Evolutionary conservation across 495 filamentous ascomycete genomes (phyloP).

Genomic region (Apodospora peruviana): DNA sequence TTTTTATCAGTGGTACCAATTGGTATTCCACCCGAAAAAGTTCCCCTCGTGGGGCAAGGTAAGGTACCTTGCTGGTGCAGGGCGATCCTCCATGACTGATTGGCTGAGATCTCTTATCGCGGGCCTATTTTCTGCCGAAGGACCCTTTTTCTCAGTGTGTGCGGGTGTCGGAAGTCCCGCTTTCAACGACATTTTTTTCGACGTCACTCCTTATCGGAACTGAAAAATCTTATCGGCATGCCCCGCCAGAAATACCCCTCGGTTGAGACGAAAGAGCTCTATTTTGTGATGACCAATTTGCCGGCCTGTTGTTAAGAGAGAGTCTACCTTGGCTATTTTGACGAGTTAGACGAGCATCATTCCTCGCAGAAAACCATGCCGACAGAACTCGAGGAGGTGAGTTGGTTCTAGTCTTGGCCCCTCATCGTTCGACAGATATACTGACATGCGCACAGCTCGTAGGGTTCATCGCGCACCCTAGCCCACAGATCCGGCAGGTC

Average conservation of each 20-base stretch:
- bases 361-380: too few species aligned
- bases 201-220: not conserved
- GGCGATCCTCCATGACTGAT: slow-evolving; percentile 14
- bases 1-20: too few species aligned
- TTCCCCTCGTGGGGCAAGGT: slow-evolving; percentile 20
- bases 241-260: slow-evolving; percentile 15
- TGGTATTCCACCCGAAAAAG: slow-evolving; percentile 20
- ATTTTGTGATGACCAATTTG: too few species aligned
- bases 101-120: not conserved
- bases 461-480: slow-evolving; percentile 85
- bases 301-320: too few species aligned
- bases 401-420: not conserved
- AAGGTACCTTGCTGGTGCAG: slow-evolving; percentile 11
- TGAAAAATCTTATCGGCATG: not conserved
- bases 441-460: slow-evolving; percentile 56
- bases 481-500: slow-evolving; percentile 67
- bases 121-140: slow-evolving; percentile 15
- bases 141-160: not conserved
- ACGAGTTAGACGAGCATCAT: too few species aligned
- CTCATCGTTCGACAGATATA: slow-evolving; percentile 8
- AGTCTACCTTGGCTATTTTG: too few species aligned
- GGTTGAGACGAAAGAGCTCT: not conserved
- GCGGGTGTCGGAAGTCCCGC: not conserved
- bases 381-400: slow-evolving; percentile 76
- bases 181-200: not conserved